Percentiles rank a stretch among this genome's conserved stretches.
Evolutionary conservation across 371 early-diverging fungal genomes (phyloP).

Genomic region (Syncephalastrum monosporum): DNA sequence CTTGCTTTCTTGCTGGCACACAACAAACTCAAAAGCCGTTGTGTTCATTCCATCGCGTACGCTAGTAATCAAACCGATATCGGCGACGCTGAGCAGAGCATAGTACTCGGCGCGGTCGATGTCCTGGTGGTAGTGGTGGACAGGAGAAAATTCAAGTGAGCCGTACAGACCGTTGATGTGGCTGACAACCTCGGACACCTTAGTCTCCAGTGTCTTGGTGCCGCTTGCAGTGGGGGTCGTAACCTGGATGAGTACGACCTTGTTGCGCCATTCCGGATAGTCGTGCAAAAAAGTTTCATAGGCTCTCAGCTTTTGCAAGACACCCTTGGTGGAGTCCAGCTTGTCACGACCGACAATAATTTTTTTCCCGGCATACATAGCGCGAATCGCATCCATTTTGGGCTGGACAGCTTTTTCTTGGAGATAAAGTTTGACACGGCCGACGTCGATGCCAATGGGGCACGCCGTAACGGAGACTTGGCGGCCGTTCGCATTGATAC

Average conservation of each 20-base stretch:
- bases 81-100: slow-evolving; percentile 90
- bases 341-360: slow-evolving; percentile 98
- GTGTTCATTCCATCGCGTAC: slow-evolving; percentile 99
- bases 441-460: slow-evolving; percentile 95
- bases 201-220: slow-evolving; percentile 70
- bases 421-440: slow-evolving; percentile 37
- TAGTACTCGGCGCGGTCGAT: slow-evolving; percentile 94
- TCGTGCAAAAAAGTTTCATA: slow-evolving; percentile 88
- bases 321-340: slow-evolving; percentile 97
- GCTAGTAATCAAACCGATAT: slow-evolving; percentile 93
- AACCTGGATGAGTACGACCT: slow-evolving; percentile 88
- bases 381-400: slow-evolving; percentile 74
- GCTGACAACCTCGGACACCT: slow-evolving; percentile 84
- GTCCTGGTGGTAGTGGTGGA: slow-evolving; percentile 93
- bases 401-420: slow-evolving; percentile 56
- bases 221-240: slow-evolving; percentile 55
- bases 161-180: slow-evolving; percentile 93
- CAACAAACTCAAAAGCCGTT: slow-evolving; percentile 94
- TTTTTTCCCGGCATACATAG: slow-evolving; percentile 88
- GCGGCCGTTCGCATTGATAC: slow-evolving; percentile 71
- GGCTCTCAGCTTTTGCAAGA: slow-evolving; percentile 93
- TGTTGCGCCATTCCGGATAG: slow-evolving; percentile 87
- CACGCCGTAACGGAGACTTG: slow-evolving; percentile 86
- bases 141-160: slow-evolving; percentile 89
- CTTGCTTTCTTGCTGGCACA: slow-evolving; percentile 89